phyloP scores from a whole-genome alignment of 2,329 filamentous ascomycete species.

The Ophiostoma ips region DNA sequence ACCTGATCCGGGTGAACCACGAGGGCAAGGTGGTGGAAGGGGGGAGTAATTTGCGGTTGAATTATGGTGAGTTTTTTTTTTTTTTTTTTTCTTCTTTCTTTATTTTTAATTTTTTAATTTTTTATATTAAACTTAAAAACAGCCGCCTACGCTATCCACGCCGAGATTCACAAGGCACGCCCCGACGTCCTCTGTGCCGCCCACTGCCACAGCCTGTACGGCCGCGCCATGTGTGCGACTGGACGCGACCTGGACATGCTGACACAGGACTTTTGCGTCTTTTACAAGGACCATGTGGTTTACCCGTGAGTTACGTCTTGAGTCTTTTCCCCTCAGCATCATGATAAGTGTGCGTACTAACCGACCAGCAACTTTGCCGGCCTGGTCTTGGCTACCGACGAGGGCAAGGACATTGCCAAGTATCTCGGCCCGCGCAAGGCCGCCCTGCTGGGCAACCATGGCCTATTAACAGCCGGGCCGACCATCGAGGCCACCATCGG shows the following conservation, averaged over 20 bases:
- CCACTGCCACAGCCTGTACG: slow-evolving; percentile 41
- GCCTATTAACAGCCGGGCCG: slow-evolving; percentile 43
- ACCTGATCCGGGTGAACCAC: slow-evolving; percentile 44
- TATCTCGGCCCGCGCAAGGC: slow-evolving; percentile 29
- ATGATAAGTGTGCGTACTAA: background rate
- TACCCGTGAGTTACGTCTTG: slow-evolving; percentile 23
- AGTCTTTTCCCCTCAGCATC: background rate
- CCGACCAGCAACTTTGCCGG: slow-evolving; percentile 35
- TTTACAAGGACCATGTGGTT: slow-evolving; percentile 42
- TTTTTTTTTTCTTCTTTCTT: background rate
- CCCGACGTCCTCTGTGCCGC: slow-evolving; percentile 43
- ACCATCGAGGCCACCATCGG: slow-evolving; percentile 52
- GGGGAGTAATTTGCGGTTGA: slow-evolving; percentile 35
- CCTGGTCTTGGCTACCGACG: slow-evolving; percentile 41
- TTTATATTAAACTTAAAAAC: background rate
- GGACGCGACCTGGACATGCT: slow-evolving; percentile 44
- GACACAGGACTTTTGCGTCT: slow-evolving; percentile 40
- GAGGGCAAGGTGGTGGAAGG: slow-evolving; percentile 38
- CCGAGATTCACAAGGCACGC: slow-evolving; percentile 40
- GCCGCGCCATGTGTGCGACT: slow-evolving; percentile 44
- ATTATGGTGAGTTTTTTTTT: slow-evolving; percentile 20
- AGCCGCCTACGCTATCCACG: slow-evolving; percentile 46
- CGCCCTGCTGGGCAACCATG: slow-evolving; percentile 46
- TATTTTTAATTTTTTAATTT: background rate
- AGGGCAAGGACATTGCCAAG: slow-evolving; percentile 38